These are phyloP conservation scores for Ambispora gerdemannii DNA, from an alignment of 192 early-diverging fungal genomes.

Conservation along the genomic window DNA sequence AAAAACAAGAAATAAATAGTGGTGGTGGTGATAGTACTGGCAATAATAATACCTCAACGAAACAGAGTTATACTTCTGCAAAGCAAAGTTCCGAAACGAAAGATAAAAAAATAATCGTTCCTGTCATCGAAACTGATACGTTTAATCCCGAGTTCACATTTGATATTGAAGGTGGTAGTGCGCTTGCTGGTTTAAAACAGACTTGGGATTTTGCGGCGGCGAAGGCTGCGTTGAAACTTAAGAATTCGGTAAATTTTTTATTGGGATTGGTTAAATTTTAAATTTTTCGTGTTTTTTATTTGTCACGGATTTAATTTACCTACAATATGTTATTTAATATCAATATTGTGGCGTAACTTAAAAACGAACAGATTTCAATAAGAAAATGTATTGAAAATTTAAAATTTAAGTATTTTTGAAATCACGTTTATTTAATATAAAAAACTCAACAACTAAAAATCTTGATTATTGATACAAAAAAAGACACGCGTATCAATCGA, in stretches of 20 bases:
- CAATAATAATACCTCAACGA: no score
- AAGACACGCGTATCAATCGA: conserved; percentile 34
- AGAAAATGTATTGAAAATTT: neutral
- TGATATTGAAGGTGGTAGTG: conserved; percentile 67
- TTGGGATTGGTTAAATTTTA: conserved; percentile 28
- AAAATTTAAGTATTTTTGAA: no score
- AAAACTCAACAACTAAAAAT: no score
- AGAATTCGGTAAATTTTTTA: conserved; percentile 45
- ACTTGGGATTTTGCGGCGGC: conserved; percentile 82
- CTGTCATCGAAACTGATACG: conserved; percentile 40
- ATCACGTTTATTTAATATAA: no score
- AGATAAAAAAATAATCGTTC: no score
- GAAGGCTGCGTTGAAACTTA: conserved; percentile 65
- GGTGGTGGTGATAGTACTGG: no score
- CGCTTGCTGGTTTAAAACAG: conserved; percentile 52
- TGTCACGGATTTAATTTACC: conserved; percentile 1
- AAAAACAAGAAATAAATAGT: conserved; percentile 38
- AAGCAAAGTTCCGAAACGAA: conserved; percentile 8
- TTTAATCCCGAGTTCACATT: conserved; percentile 77
- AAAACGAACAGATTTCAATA: neutral
- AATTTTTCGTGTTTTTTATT: neutral
- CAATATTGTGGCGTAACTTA: neutral
- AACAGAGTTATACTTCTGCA: conserved; percentile 31
- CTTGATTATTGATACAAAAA: neutral
- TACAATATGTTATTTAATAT: no score